Conservation (phyloP, 1,284 basidiomycete genomes). For the Caloboletus firmus region DNA sequence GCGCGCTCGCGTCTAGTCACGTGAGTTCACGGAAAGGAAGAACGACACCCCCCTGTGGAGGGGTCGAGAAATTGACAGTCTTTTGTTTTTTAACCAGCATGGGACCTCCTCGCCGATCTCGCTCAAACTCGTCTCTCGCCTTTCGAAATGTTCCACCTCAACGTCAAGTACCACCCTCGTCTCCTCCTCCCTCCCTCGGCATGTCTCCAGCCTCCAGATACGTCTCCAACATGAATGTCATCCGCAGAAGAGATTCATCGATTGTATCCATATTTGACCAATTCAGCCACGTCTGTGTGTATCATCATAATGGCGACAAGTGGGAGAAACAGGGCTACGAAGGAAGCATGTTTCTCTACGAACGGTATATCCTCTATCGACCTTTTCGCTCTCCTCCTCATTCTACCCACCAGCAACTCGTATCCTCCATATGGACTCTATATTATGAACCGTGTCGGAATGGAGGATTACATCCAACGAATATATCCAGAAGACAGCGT, state of each 20-base stretch:
- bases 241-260: slow-evolving; percentile 77
- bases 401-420: slow-evolving; percentile 44
- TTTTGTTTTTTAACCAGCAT: slow-evolving; percentile 9
- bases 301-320: slow-evolving; percentile 65
- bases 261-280: slow-evolving; percentile 82
- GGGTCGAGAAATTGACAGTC: slow-evolving; percentile 7
- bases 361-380: slow-evolving; percentile 50
- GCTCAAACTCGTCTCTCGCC: slow-evolving; percentile 29
- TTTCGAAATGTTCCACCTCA: slow-evolving; percentile 12
- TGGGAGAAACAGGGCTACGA: slow-evolving; percentile 87
- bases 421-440: slow-evolving; percentile 86
- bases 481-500: slow-evolving; percentile 81
- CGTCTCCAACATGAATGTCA: slow-evolving; percentile 78
- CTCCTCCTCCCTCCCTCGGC: slow-evolving; percentile 30
- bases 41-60: slow-evolving; percentile 10
- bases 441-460: slow-evolving; percentile 84
- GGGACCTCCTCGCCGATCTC: slow-evolving; percentile 33
- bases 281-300: slow-evolving; percentile 82
- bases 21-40: slow-evolving; percentile 14
- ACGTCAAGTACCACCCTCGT: neutral
- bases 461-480: slow-evolving; percentile 77
- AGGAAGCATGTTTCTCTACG: slow-evolving; percentile 87
- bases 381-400: neutral
- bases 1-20: slow-evolving; percentile 36
- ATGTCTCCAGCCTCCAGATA: slow-evolving; percentile 64